Percentiles rank a stretch among this genome's conserved stretches.
Conservation (phyloP, 805 yeast species). For the Starmerella potacharoeniae region DNA sequence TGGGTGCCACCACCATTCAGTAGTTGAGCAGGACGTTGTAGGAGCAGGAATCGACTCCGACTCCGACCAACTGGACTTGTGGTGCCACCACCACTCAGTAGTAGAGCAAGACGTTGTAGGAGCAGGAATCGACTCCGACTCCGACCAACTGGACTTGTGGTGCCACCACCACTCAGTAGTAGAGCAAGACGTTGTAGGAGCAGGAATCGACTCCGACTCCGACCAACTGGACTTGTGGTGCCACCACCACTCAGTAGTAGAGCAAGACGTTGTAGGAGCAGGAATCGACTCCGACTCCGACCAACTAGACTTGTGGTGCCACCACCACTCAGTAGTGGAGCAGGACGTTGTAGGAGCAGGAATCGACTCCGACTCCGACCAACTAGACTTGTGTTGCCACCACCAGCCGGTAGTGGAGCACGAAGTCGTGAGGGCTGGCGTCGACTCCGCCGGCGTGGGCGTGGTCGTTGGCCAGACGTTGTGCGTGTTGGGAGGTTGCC, state of each 20-base stretch:
- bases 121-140: not conserved
- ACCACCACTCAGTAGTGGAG: too few relatives aligned
- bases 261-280: not conserved
- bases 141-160: too few relatives aligned
- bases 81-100: not conserved
- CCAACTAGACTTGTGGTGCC: too few relatives aligned
- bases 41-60: not conserved
- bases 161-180: not conserved
- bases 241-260: not conserved
- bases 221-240: too few relatives aligned
- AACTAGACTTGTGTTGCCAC: too few relatives aligned
- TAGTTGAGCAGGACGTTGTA: not conserved
- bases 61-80: too few relatives aligned
- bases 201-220: not conserved
- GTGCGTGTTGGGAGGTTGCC: not conserved
- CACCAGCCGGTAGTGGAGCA: too few relatives aligned
- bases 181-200: not conserved
- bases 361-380: too few relatives aligned
- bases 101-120: not conserved
- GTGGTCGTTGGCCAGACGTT: too few relatives aligned
- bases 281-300: not conserved
- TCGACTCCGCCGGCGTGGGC: too few relatives aligned
- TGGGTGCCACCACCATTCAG: not conserved
- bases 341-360: too few relatives aligned
- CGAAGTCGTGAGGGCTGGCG: too few relatives aligned